A percentile compares a stretch with the other conserved stretches of the same genome.
phyloP scores from a whole-genome alignment of 768 basidiomycete species.

The Epithele typhae region DNA sequence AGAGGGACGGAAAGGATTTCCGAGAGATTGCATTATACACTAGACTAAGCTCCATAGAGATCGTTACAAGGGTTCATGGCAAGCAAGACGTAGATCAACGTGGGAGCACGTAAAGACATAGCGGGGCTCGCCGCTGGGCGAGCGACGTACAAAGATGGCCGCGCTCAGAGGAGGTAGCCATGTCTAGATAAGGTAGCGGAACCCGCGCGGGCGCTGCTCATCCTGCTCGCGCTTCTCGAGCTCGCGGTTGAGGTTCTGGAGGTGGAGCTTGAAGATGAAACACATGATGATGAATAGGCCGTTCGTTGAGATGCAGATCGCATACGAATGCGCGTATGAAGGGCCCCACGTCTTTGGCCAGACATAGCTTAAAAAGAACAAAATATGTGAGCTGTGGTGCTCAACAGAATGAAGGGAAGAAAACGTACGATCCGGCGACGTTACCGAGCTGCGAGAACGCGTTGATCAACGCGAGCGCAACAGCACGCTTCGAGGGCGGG shows the following conservation, averaged over 20 bases:
- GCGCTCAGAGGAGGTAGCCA: no score
- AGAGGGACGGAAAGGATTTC: no score
- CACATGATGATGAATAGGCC: constrained; percentile 37
- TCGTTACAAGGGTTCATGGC: no score
- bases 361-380: constrained; percentile 34
- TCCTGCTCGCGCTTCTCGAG: constrained; percentile 36
- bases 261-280: constrained; percentile 28
- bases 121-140: no score
- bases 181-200: constrained; percentile 51
- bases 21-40: no score
- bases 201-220: constrained; percentile 31
- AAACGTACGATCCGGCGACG: constrained; percentile 66
- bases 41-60: no score
- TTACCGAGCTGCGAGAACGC: constrained; percentile 82
- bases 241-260: constrained; percentile 26
- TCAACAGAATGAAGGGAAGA: constrained; percentile 23
- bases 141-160: no score
- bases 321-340: constrained; percentile 64
- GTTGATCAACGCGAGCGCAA: constrained; percentile 82
- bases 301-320: constrained; percentile 63
- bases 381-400: background rate
- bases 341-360: constrained; percentile 73
- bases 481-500: constrained; percentile 84
- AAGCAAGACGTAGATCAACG: no score
- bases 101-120: no score